phyloP scores from a whole-genome alignment of 2,329 filamentous ascomycete genomes.

The Immersiporthe knoxdaviesiana region DNA sequence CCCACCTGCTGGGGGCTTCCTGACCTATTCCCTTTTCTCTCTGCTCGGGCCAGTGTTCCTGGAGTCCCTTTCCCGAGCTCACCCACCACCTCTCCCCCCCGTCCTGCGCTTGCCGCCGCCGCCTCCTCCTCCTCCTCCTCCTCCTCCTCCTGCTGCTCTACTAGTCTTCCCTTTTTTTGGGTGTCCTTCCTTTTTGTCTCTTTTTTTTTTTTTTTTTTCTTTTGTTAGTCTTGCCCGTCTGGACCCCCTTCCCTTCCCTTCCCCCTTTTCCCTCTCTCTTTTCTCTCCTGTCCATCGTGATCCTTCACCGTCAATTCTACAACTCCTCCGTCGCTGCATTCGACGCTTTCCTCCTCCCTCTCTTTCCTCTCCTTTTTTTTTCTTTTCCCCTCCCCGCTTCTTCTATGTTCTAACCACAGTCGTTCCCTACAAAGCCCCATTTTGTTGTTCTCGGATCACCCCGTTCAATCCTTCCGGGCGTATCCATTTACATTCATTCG shows the following conservation, averaged over 20 bases:
- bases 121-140: too few relatives aligned
- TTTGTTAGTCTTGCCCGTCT: constrained; percentile 34
- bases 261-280: constrained; percentile 36
- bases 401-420: constrained; percentile 48
- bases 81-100: background rate
- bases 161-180: background rate
- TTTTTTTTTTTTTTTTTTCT: too few relatives aligned
- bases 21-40: constrained; percentile 2
- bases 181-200: constrained; percentile 31
- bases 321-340: constrained; percentile 32
- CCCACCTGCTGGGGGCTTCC: constrained; percentile 1
- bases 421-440: constrained; percentile 51
- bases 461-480: constrained; percentile 58
- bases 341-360: constrained; percentile 33
- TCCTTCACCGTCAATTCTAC: constrained; percentile 30
- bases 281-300: constrained; percentile 32
- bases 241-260: constrained; percentile 35
- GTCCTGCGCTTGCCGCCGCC: background rate
- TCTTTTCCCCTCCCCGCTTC: constrained; percentile 43
- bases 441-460: constrained; percentile 46
- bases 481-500: constrained; percentile 48
- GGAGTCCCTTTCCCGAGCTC: constrained; percentile 3
- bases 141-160: constrained; percentile 27
- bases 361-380: constrained; percentile 35
- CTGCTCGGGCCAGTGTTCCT: constrained; percentile 11